phyloP scores from a whole-genome alignment of 768 basidiomycete genomes.

The Sarcodon aspratus region DNA sequence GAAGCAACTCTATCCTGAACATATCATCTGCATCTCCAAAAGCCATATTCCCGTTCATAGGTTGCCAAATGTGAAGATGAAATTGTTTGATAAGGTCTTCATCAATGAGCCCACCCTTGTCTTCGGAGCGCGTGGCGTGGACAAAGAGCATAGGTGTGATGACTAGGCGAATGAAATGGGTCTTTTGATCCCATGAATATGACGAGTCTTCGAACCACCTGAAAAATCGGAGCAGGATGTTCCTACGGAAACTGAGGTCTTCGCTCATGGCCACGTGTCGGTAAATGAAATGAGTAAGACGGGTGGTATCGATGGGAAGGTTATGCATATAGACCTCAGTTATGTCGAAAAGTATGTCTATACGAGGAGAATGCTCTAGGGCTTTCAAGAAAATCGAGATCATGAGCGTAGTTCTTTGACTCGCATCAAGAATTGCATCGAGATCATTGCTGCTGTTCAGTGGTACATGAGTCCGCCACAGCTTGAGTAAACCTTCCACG shows the following conservation, averaged over 20 bases:
- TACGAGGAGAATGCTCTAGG: slow-evolving; percentile 57
- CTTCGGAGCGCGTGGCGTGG: slow-evolving; percentile 45
- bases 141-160: slow-evolving; percentile 81
- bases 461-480: slow-evolving; percentile 55
- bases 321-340: slow-evolving; percentile 71
- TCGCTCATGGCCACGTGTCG: slow-evolving; percentile 68
- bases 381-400: slow-evolving; percentile 70
- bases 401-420: slow-evolving; percentile 53
- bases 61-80: slow-evolving; percentile 73
- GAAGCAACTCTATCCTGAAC: slow-evolving; percentile 84
- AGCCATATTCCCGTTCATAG: slow-evolving; percentile 43
- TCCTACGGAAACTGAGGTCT: slow-evolving; percentile 63
- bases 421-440: slow-evolving; percentile 35
- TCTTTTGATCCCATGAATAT: slow-evolving; percentile 66
- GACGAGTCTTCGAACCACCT: slow-evolving; percentile 65
- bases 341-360: slow-evolving; percentile 85
- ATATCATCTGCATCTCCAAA: slow-evolving; percentile 65
- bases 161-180: slow-evolving; percentile 68
- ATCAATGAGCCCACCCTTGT: slow-evolving; percentile 56
- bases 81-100: slow-evolving; percentile 58
- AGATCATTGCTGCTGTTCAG: slow-evolving; percentile 17
- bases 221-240: slow-evolving; percentile 75
- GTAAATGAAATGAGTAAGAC: slow-evolving; percentile 77
- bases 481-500: slow-evolving; percentile 55
- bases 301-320: slow-evolving; percentile 72